Base-by-base conservation (phyloP, 1,284 basidiomycete species). In the Moesziomyces sp. region DNA sequence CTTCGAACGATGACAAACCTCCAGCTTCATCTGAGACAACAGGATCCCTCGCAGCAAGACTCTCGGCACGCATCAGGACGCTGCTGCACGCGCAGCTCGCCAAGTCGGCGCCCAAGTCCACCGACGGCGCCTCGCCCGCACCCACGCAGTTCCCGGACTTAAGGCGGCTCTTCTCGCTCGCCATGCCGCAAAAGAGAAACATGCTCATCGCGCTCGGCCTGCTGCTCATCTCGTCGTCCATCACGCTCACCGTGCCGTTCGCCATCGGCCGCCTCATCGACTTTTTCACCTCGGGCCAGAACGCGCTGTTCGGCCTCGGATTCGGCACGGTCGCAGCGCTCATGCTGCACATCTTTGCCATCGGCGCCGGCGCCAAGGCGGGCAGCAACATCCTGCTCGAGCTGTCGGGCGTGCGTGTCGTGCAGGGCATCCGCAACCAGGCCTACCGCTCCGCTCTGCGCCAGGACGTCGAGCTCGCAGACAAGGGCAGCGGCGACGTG, bases 401-500 rank as follows among this genome's bases (percentile, higher is more conserved):
- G 78, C 63, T 79, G 19, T 77, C 85, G 88, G 95, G 95, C 44
- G 93, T 97, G 84, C 88, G 95, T 28, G 97, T 99, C 77, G 92
- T 99, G 38, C 92, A 93, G 21, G 88, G 93, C 3, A 88, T 99
- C 48, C 90, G 96, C 46, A 90, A 93, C 85, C 87, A 88, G 45
- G 92, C 92, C 7, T 99, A 94, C 82, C 86, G 88, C 16, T 92
- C 91, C 16, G 89, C 93, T 1, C 86, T 97, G 18, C 87, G 88
- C 47, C 95, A 97, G 85, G 95, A 97, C 83, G 91, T 96, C 30
- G 79, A 78, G 45, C 69, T 76, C 50, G 93, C 96, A 4, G 94
- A 97, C 85, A 89, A 89, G 46, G 93, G 93, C 0, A 94, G 95
- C 61, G 97, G 96, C 14, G 97, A 99, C 83, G 92, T 97, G 11